Percentiles rank a stretch among this genome's conserved stretches.
phyloP scores from a whole-genome alignment of 352 stramenopile species.

The Phytophthora fragariaefolia region DNA sequence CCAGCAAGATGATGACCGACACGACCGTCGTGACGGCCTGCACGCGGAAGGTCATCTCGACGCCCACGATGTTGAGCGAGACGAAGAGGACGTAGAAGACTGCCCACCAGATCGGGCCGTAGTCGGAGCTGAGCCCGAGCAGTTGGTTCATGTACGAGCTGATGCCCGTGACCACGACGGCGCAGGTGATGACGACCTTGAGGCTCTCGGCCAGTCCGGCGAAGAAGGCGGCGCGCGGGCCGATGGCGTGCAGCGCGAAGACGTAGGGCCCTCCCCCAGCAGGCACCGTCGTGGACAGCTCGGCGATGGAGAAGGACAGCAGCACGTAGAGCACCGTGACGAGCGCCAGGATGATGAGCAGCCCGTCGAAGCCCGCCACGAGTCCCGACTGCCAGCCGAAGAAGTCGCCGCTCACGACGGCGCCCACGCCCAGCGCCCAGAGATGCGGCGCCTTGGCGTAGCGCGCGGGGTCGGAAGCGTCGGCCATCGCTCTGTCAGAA shows the following conservation, averaged over 20 bases:
- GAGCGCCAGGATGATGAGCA: constrained; percentile 59
- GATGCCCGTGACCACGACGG: constrained; percentile 58
- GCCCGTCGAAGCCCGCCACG: constrained; percentile 36
- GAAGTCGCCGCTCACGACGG: constrained; percentile 61
- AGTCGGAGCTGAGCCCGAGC: constrained; percentile 33
- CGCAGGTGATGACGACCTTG: constrained; percentile 61
- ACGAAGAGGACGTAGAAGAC: constrained; percentile 63
- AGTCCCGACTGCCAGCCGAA: constrained; percentile 63
- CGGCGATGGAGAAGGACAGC: constrained; percentile 70
- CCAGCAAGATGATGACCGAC: constrained; percentile 49
- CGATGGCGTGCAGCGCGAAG: constrained; percentile 61
- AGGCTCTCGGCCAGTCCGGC: constrained; percentile 57
- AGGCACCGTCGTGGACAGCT: constrained; percentile 55
- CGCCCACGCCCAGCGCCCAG: constrained; percentile 60
- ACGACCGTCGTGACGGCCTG: constrained; percentile 52
- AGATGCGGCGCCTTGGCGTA: constrained; percentile 61
- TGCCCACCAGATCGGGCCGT: constrained; percentile 51
- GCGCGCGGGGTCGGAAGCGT: constrained; percentile 23
- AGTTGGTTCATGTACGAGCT: constrained; percentile 61
- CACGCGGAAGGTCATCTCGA: constrained; percentile 65
- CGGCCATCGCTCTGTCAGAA: constrained; percentile 10
- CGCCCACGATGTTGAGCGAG: constrained; percentile 49
- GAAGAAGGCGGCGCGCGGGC: constrained; percentile 50
- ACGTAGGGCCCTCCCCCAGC: constrained; percentile 57
- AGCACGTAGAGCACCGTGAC: constrained; percentile 66